These are phyloP conservation scores for Trebouxia sp. DNA, from an alignment of 139 green algal genomes.

Conservation along the genomic window DNA sequence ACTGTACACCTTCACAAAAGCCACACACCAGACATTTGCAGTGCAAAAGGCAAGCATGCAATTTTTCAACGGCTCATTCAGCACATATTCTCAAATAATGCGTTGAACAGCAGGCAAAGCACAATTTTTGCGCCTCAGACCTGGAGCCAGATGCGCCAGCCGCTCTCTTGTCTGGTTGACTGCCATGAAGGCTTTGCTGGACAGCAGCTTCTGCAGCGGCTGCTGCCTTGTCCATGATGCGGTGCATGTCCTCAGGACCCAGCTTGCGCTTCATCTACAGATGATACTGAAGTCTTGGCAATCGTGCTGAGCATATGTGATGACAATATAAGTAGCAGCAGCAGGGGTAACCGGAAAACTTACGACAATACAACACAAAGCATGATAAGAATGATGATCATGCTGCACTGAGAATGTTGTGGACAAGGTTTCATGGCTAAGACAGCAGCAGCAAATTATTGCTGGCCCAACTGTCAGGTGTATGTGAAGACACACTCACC, in stretches of 20 bases:
- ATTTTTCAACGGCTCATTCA: neutral
- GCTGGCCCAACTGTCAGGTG: neutral
- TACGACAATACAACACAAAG: neutral
- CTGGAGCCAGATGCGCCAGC: constrained; percentile 4
- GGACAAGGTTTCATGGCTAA: neutral
- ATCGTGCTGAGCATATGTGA: neutral
- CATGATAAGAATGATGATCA: neutral
- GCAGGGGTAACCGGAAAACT: neutral
- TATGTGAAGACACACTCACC: neutral
- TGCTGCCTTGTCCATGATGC: neutral
- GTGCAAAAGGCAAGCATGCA: too few species aligned
- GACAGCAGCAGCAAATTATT: neutral
- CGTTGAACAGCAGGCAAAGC: neutral
- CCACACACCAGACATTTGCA: too few species aligned
- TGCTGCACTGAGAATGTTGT: neutral
- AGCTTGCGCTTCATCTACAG: neutral
- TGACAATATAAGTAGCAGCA: neutral
- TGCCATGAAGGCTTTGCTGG: neutral
- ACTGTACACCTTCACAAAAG: too few species aligned
- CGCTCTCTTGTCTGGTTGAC: neutral
- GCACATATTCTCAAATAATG: neutral
- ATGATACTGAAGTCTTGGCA: neutral
- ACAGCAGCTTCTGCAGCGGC: constrained; percentile 13
- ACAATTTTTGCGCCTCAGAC: neutral
- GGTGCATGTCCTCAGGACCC: neutral